Percentiles rank a stretch among this genome's conserved stretches.
phyloP scores from a whole-genome alignment of 305 asterid species.

The Fraxinus greggii region DNA sequence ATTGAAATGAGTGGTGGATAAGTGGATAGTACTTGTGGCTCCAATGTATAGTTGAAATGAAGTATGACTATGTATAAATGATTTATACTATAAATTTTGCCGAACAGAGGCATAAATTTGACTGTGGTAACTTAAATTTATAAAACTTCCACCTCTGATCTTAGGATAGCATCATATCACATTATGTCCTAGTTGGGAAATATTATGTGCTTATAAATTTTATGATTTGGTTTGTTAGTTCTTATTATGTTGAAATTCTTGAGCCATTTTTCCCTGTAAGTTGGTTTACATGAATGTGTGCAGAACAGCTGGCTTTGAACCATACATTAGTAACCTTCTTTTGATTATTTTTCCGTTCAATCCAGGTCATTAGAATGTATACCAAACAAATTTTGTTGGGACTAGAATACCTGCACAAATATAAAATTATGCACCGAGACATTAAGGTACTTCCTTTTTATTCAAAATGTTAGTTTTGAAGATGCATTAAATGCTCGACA shows the following conservation, averaged over 20 bases:
- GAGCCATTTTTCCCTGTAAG: not conserved
- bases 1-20: not conserved
- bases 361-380: constrained; percentile 89
- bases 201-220: not conserved
- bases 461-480: constrained; percentile 14
- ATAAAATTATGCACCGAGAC: constrained; percentile 92
- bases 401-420: constrained; percentile 77
- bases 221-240: not conserved
- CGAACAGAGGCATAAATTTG: not conserved
- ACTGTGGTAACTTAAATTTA: not conserved
- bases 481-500: not conserved
- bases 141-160: not conserved
- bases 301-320: constrained; percentile 1
- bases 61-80: not conserved
- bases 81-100: not conserved
- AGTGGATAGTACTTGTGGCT: not conserved
- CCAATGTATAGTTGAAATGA: not conserved
- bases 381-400: constrained; percentile 83
- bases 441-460: constrained; percentile 59
- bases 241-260: not conserved
- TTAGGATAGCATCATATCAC: constrained; percentile 7
- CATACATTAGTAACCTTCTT: not conserved
- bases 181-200: not conserved
- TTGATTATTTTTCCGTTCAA: constrained; percentile 5
- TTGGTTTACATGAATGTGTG: not conserved